Base-by-base conservation (phyloP, 345 rosid genomes). In the Alliaria petiolata region DNA sequence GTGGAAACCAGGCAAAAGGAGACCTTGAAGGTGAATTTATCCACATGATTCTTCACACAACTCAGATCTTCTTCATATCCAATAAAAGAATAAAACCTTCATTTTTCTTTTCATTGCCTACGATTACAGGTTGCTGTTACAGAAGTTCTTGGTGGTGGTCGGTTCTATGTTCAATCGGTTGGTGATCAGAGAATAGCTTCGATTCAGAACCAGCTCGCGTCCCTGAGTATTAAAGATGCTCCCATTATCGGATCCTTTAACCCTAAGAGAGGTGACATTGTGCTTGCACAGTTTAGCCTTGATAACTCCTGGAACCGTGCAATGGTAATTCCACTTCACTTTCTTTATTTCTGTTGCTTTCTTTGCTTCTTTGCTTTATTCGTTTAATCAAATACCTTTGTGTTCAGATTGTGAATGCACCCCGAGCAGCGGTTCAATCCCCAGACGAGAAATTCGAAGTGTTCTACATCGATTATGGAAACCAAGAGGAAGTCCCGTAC, bases 301-400 rank as follows among this genome's bases (percentile, higher is more conserved):
- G 99, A 95, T 69, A 87, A 87, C 69, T 90, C 99, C 43, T 95
- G 99, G 99, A 95, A 95, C 74, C 80, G 99, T 60, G 98, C 99
- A 52, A 82, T 92, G 98, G 99, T 95, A 80, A 79, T 81, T 44
- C 11, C 3, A 35, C 0, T 62, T 59, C 61, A 14, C 38, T 66
- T 67, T 25, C 72, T 42, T 17, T 15, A 3, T 8, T 61, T 57
- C 8, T 35, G 14, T 1, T 1, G 0, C 47, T 8, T 15, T 8
- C 26, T 26, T 47, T 10, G 26, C 59, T 36, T 31, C 44, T 13
- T 47, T 35, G 1, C 25, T n/a, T 28, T 39, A 28, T 36, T 75
- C 62, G 30, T 28, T 14, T 2, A 20, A 28, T 46, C 47, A 5
- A 22, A 55, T 55, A 45, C 54, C n/a, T n/a, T 40, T 42, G 7